These are phyloP conservation scores for Tetrapyrgos nigripes DNA, from an alignment of 1,284 basidiomycete genomes.

Conservation along the genomic window DNA sequence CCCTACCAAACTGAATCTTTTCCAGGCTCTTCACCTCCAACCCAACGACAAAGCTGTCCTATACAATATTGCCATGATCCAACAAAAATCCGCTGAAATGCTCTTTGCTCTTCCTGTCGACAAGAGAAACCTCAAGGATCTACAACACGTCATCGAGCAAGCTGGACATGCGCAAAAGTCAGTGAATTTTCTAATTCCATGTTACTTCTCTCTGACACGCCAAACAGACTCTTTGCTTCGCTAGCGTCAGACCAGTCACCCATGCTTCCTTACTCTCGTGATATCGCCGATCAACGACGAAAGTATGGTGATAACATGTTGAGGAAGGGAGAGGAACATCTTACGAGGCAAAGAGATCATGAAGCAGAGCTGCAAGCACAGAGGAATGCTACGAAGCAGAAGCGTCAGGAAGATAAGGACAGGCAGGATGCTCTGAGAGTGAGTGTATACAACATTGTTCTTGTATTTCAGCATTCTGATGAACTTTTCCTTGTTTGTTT, in stretches of 20 bases:
- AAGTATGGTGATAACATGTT: conserved; percentile 89
- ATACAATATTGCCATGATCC: conserved; percentile 96
- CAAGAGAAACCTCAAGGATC: conserved; percentile 82
- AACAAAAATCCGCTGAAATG: conserved; percentile 93
- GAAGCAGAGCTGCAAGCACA: conserved; percentile 78
- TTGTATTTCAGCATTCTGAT: not conserved
- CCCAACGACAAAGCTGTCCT: conserved; percentile 87
- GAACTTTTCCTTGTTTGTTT: not conserved
- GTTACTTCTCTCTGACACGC: not conserved
- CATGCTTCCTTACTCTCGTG: conserved; percentile 82
- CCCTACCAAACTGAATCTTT: conserved; percentile 5
- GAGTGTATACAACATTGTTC: conserved; percentile 20
- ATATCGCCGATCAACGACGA: conserved; percentile 87
- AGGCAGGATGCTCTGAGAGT: conserved; percentile 67
- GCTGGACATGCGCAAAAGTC: conserved; percentile 91
- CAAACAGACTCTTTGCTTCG: conserved; percentile 76
- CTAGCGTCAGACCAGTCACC: conserved; percentile 77
- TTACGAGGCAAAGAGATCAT: conserved; percentile 74
- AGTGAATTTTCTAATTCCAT: conserved; percentile 27
- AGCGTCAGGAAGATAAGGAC: conserved; percentile 70
- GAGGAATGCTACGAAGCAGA: conserved; percentile 75
- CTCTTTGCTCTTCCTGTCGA: conserved; percentile 74
- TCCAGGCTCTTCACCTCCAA: conserved; percentile 79
- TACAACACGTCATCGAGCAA: conserved; percentile 79
- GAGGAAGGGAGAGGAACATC: conserved; percentile 79